Percentiles rank a stretch among this genome's conserved stretches.
phyloP scores from a whole-genome alignment of 169 alveolate species.

The Eimeria acervulina region DNA sequence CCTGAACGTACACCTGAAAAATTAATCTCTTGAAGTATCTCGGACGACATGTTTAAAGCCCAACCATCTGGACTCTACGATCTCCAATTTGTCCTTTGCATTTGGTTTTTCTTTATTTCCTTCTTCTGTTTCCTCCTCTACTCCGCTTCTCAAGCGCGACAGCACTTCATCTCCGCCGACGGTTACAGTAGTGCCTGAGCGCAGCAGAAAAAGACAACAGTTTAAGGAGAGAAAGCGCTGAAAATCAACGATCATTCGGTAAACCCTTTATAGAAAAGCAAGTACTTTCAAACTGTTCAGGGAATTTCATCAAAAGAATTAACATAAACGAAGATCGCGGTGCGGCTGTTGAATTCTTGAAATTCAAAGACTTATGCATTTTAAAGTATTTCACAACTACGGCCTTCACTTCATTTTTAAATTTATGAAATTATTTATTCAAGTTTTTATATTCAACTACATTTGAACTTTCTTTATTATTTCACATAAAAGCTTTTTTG shows the following conservation, averaged over 20 bases:
- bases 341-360: no score
- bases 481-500: no score
- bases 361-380: no score
- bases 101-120: background rate
- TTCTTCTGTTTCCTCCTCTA: background rate
- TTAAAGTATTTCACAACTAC: no score
- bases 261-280: background rate
- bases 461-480: no score
- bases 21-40: conserved; percentile 32
- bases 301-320: background rate
- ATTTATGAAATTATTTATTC: no score
- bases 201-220: background rate
- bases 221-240: background rate
- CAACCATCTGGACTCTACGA: conserved; percentile 52
- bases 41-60: conserved; percentile 24
- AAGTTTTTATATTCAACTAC: no score
- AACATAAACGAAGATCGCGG: background rate
- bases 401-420: no score
- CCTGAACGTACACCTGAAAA: background rate
- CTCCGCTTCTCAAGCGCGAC: background rate
- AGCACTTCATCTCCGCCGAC: conserved; percentile 38
- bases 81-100: background rate
- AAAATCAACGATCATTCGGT: background rate
- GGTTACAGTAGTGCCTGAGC: conserved; percentile 16
- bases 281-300: background rate